Conservation (phyloP, 2,329 filamentous ascomycete species). For the Dactylellina sp. region DNA sequence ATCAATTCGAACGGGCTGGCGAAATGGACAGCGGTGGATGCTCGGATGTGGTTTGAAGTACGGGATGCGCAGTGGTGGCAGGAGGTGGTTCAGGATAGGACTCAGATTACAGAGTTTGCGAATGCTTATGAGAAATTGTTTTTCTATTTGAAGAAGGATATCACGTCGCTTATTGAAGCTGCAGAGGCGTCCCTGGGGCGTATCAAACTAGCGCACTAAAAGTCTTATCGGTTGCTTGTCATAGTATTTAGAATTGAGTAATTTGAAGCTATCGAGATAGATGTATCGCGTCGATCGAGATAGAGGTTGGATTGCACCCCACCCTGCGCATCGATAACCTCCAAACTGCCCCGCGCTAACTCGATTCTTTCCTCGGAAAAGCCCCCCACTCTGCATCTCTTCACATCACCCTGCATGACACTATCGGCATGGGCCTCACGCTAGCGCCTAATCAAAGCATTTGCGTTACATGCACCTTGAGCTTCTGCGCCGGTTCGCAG, state of each 20-base stretch:
- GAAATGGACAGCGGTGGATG: neutral
- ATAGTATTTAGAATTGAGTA: no score
- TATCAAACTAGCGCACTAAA: no score
- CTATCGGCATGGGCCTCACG: no score
- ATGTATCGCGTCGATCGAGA: neutral
- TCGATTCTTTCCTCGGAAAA: conserved; percentile 4
- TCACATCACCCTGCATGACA: conserved; percentile 6
- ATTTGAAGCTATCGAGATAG: neutral
- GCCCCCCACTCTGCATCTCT: conserved; percentile 5
- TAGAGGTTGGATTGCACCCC: no score
- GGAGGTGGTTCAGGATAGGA: neutral
- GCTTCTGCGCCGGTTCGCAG: conserved; percentile 31
- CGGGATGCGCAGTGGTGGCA: neutral
- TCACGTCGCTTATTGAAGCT: neutral
- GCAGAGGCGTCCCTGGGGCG: neutral
- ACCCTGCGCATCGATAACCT: neutral
- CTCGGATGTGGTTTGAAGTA: neutral
- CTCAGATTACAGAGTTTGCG: neutral
- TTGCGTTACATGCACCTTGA: neutral
- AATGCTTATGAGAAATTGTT: neutral
- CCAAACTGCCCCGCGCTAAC: neutral
- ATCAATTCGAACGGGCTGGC: neutral
- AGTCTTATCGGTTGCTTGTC: no score
- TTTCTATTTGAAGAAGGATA: neutral
- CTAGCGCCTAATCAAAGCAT: conserved; percentile 44